Percentiles rank a stretch among this genome's conserved stretches.
Evolutionary conservation across 139 green algal genomes (phyloP).

Genomic region (Zygnema cylindricum): DNA sequence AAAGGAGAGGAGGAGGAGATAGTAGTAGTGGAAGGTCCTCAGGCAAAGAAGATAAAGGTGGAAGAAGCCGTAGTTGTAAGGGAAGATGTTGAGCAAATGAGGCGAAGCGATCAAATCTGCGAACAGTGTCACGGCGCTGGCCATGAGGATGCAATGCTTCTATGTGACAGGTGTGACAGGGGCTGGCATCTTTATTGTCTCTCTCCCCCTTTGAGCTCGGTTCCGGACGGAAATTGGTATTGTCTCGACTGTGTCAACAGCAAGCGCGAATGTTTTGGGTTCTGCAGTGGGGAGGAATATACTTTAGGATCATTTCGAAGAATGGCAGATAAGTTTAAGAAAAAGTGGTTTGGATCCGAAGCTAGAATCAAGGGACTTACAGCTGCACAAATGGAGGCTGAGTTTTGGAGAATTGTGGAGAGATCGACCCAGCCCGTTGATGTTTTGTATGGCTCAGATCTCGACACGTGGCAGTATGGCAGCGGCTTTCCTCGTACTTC

Average conservation of each 20-base stretch:
- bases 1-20: neutral
- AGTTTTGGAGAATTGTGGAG: conserved; percentile 94
- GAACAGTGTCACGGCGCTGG: conserved; percentile 40
- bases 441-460: conserved; percentile 76
- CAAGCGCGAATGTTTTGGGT: conserved; percentile 35
- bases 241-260: conserved; percentile 38
- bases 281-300: conserved; percentile 68
- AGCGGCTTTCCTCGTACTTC: conserved; percentile 45
- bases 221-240: conserved; percentile 68
- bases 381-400: conserved; percentile 77
- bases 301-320: conserved; percentile 75
- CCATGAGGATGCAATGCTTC: conserved; percentile 62
- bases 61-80: neutral
- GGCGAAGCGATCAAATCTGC: conserved; percentile 15
- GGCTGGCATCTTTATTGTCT: conserved; percentile 70
- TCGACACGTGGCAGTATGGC: conserved; percentile 71
- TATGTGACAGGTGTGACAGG: conserved; percentile 67
- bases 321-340: conserved; percentile 65
- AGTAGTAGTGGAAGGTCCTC: neutral
- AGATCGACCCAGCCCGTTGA: conserved; percentile 78
- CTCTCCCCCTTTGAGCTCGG: conserved; percentile 50
- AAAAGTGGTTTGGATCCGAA: conserved; percentile 61
- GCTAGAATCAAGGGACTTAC: conserved; percentile 40
- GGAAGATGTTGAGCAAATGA: conserved; percentile 9
- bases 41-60: conserved; percentile 24